These are phyloP conservation scores for Xylaria hypoxylon DNA, from an alignment of 2,329 filamentous ascomycete genomes.

Conservation along the genomic window DNA sequence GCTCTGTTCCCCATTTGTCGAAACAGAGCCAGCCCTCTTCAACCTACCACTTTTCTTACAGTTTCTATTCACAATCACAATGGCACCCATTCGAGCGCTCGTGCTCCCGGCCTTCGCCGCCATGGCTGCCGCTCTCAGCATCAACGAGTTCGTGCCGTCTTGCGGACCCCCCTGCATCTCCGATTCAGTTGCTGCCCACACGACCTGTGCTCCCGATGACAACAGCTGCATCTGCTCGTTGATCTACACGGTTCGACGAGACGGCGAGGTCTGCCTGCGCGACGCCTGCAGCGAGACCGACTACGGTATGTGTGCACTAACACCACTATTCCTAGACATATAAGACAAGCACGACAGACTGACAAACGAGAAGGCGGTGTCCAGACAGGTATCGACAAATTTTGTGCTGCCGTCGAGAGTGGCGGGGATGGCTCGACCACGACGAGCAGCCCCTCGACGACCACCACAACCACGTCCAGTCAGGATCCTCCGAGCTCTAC, in stretches of 20 bases:
- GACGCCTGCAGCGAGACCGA: constrained; percentile 44
- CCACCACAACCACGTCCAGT: constrained; percentile 35
- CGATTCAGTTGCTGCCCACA: constrained; percentile 43
- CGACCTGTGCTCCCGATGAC: constrained; percentile 45
- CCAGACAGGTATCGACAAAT: constrained; percentile 47
- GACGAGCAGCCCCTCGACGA: constrained; percentile 24
- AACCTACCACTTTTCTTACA: not conserved
- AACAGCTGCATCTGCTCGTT: constrained; percentile 46
- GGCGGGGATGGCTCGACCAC: constrained; percentile 27
- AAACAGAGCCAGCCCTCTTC: not conserved
- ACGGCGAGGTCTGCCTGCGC: constrained; percentile 48
- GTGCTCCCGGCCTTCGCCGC: constrained; percentile 44
- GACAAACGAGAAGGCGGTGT: constrained; percentile 40
- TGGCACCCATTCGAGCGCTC: constrained; percentile 48
- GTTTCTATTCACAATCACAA: constrained; percentile 36
- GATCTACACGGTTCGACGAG: constrained; percentile 47
- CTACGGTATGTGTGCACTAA: constrained; percentile 44
- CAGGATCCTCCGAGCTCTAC: constrained; percentile 30
- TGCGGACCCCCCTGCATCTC: constrained; percentile 46
- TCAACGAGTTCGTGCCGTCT: constrained; percentile 45
- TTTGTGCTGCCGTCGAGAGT: constrained; percentile 44
- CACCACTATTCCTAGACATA: not conserved
- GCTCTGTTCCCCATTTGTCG: not conserved
- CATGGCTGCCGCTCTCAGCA: constrained; percentile 44
- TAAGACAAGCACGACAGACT: constrained; percentile 1